Conservation (phyloP, 2,329 filamentous ascomycete genomes). For the Coccinonectria pachysandricola region DNA sequence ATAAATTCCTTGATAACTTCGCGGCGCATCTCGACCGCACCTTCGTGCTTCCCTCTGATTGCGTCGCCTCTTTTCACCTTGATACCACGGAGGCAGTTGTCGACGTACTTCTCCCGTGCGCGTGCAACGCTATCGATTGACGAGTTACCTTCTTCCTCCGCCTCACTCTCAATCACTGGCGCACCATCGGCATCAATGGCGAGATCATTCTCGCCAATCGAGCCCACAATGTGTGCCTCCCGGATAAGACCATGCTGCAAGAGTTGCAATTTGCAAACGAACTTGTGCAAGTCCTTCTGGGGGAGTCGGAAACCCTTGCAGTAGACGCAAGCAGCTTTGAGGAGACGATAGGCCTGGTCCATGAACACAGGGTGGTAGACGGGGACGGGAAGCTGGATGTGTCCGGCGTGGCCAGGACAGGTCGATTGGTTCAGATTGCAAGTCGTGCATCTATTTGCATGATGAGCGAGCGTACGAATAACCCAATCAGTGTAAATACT, state of each 20-base stretch:
- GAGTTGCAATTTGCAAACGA: conserved; percentile 73
- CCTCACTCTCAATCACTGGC: conserved; percentile 41
- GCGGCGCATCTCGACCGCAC: conserved; percentile 66
- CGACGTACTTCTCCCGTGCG: conserved; percentile 58
- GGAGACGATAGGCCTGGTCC: conserved; percentile 76
- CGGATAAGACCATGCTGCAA: conserved; percentile 74
- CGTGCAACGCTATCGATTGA: conserved; percentile 42
- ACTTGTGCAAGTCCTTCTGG: conserved; percentile 66
- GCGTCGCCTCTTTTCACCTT: conserved; percentile 37
- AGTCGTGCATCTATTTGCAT: conserved; percentile 63
- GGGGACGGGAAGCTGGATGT: conserved; percentile 86
- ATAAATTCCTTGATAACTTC: conserved; percentile 74
- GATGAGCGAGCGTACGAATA: neutral
- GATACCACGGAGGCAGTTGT: conserved; percentile 55
- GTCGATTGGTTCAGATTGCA: conserved; percentile 73
- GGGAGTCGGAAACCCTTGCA: conserved; percentile 78
- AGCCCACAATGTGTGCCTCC: conserved; percentile 51
- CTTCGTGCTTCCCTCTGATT: conserved; percentile 67
- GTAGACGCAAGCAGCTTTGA: conserved; percentile 82
- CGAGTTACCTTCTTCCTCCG: conserved; percentile 52
- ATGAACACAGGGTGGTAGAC: conserved; percentile 97
- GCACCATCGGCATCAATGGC: conserved; percentile 23
- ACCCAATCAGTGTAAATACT: conserved; percentile 14
- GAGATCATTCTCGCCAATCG: conserved; percentile 34
- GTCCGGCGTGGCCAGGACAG: conserved; percentile 88